Evolutionary conservation across 139 green algal species (phyloP).

Genomic region (Pleodorina starrii): DNA sequence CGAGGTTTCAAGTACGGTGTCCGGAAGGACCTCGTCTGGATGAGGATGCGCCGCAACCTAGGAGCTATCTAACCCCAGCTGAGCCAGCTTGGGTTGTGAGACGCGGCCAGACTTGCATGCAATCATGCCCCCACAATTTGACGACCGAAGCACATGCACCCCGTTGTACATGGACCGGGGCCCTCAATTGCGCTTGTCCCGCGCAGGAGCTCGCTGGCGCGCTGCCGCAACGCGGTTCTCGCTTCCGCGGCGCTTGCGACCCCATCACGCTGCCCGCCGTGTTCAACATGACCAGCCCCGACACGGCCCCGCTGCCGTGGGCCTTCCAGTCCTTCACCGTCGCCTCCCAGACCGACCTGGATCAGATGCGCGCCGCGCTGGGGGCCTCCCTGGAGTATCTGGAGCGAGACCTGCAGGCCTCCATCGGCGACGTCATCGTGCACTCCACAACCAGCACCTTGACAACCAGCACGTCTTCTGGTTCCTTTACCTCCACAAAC

Average conservation of each 20-base stretch:
- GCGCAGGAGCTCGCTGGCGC: conserved; percentile 39
- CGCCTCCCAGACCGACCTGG: conserved; percentile 59
- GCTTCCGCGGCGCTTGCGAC: conserved; percentile 47
- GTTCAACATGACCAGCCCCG: not conserved
- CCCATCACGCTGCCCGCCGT: not conserved
- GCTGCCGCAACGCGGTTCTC: not conserved
- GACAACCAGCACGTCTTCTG: not conserved
- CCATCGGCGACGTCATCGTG: not conserved
- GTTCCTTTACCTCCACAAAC: not conserved
- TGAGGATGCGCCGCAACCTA: too few species aligned
- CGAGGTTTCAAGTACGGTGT: too few species aligned
- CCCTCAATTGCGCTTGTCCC: too few species aligned
- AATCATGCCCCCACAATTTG: too few species aligned
- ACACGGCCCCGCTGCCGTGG: conserved; percentile 37
- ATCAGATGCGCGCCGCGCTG: conserved; percentile 59
- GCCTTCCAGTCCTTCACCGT: conserved; percentile 61
- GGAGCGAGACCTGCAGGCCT: conserved; percentile 62
- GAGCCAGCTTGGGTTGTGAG: too few species aligned
- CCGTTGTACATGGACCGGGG: too few species aligned
- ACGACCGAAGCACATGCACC: too few species aligned
- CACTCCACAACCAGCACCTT: not conserved
- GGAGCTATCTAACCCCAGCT: too few species aligned
- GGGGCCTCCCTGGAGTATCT: conserved; percentile 61
- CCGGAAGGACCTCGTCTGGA: too few species aligned
- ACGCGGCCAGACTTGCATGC: too few species aligned